These are phyloP conservation scores for Yamadazyma endophytica DNA, from an alignment of 805 yeast species.

Conservation along the genomic window DNA sequence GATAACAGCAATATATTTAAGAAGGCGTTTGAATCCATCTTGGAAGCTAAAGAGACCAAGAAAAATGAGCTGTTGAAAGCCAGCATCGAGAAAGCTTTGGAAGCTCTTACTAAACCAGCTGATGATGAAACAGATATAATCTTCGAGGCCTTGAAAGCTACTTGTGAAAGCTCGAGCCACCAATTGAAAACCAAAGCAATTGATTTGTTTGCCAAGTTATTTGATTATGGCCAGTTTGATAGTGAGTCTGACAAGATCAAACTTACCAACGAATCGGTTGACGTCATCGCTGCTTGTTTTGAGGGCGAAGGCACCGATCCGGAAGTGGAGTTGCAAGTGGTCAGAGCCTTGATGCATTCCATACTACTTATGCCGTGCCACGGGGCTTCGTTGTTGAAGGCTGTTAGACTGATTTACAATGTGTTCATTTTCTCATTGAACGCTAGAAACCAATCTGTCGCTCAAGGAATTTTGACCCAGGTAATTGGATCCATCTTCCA, in stretches of 20 bases:
- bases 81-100: constrained; percentile 39
- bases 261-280: constrained; percentile 77
- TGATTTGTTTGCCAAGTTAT: constrained; percentile 82
- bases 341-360: constrained; percentile 86
- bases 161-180: constrained; percentile 64
- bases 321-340: constrained; percentile 84
- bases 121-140: constrained; percentile 48
- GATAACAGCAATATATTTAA: constrained; percentile 34
- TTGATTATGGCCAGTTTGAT: constrained; percentile 79
- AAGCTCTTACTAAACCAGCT: constrained; percentile 33
- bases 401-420: constrained; percentile 90
- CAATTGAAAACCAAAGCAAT: constrained; percentile 71
- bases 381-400: constrained; percentile 83
- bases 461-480: constrained; percentile 93
- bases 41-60: constrained; percentile 58
- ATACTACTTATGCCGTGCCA: constrained; percentile 83
- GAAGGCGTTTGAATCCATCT: constrained; percentile 55
- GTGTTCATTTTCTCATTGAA: constrained; percentile 82
- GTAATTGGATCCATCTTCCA: constrained; percentile 83
- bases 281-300: constrained; percentile 78
- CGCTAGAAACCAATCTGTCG: constrained; percentile 83
- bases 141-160: constrained; percentile 72
- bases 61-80: constrained; percentile 40
- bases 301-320: constrained; percentile 92
- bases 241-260: constrained; percentile 51